Evolutionary conservation across 208 protist genomes (phyloP).

Genomic region (Acanthamoeba castellanii): DNA sequence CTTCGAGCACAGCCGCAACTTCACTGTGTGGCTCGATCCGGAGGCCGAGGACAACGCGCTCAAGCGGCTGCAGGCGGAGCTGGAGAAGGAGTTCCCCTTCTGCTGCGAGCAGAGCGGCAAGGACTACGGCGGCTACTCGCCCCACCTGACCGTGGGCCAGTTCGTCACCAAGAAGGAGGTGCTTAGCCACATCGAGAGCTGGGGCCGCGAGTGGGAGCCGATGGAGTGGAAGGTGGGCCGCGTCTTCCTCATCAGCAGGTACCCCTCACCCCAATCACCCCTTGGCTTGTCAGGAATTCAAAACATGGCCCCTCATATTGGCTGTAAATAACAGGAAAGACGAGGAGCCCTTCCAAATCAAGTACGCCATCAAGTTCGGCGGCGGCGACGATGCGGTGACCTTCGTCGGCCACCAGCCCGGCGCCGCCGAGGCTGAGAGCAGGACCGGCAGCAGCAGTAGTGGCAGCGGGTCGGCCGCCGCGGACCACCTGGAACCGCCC

Average conservation of each 20-base stretch:
- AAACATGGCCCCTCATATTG: not conserved
- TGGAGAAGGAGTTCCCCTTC: slow-evolving; percentile 64
- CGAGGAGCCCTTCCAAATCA: slow-evolving; percentile 69
- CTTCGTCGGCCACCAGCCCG: not conserved
- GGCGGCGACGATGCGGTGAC: slow-evolving; percentile 13
- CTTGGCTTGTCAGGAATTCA: not conserved
- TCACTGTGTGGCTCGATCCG: slow-evolving; percentile 39
- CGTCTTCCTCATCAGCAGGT: slow-evolving; percentile 67
- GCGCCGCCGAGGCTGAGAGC: not conserved
- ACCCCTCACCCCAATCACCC: not conserved
- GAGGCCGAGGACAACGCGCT: slow-evolving; percentile 1
- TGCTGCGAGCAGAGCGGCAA: slow-evolving; percentile 65
- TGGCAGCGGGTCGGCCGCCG: not conserved
- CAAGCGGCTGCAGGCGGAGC: slow-evolving; percentile 46
- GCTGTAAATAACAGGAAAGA: not conserved
- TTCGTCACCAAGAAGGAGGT: slow-evolving; percentile 60
- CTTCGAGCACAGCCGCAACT: slow-evolving; percentile 70
- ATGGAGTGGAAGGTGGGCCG: not conserved
- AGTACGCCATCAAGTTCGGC: slow-evolving; percentile 32
- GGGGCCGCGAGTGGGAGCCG: slow-evolving; percentile 16
- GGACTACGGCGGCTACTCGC: slow-evolving; percentile 51
- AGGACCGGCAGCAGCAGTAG: no score
- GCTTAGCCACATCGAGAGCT: slow-evolving; percentile 19
- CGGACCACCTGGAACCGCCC: not conserved
- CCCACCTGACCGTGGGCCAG: slow-evolving; percentile 70